Evolutionary conservation across 2,329 filamentous ascomycete genomes (phyloP).

Genomic region (Pseudogymnoascus sp.): DNA sequence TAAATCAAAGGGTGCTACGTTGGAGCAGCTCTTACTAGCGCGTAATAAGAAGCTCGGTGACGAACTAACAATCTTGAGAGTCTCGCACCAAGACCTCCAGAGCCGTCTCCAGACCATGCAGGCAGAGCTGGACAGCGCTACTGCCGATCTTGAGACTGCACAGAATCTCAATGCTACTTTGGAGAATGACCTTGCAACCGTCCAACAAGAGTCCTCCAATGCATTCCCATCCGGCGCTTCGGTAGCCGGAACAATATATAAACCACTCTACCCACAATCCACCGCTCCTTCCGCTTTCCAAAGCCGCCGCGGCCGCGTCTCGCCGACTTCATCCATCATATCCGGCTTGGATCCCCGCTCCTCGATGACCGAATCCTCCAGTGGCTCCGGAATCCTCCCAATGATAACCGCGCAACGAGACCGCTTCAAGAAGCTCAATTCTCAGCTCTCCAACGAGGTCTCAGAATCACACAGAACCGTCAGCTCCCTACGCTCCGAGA

Average conservation of each 20-base stretch:
- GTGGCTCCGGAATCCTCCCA: constrained; percentile 81
- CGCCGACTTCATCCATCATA: constrained; percentile 95
- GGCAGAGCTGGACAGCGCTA: constrained; percentile 73
- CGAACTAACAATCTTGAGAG: constrained; percentile 82
- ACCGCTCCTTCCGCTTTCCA: constrained; percentile 38
- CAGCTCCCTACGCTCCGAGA: constrained; percentile 79
- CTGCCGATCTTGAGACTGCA: constrained; percentile 76
- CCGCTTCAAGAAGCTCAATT: constrained; percentile 93
- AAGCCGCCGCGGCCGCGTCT: constrained; percentile 57
- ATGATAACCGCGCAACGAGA: constrained; percentile 98
- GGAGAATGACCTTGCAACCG: constrained; percentile 79
- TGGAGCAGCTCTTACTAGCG: constrained; percentile 84
- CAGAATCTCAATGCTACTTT: constrained; percentile 79
- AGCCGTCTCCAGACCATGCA: constrained; percentile 69
- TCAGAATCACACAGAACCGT: constrained; percentile 75
- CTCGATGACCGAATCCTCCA: constrained; percentile 38
- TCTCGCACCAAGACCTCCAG: constrained; percentile 90
- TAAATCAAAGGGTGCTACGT: constrained; percentile 62
- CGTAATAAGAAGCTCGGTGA: constrained; percentile 95
- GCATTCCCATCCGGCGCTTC: constrained; percentile 84
- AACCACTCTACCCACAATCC: constrained; percentile 66
- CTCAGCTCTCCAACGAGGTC: constrained; percentile 81
- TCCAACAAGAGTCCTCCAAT: constrained; percentile 79
- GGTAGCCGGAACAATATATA: constrained; percentile 86
- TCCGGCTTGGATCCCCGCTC: constrained; percentile 76